Evolutionary conservation across 2,329 filamentous ascomycete genomes (phyloP), one percentile per base, ranked within the genome.

Genomic region (Sphaerulina vaccinii): DNA sequence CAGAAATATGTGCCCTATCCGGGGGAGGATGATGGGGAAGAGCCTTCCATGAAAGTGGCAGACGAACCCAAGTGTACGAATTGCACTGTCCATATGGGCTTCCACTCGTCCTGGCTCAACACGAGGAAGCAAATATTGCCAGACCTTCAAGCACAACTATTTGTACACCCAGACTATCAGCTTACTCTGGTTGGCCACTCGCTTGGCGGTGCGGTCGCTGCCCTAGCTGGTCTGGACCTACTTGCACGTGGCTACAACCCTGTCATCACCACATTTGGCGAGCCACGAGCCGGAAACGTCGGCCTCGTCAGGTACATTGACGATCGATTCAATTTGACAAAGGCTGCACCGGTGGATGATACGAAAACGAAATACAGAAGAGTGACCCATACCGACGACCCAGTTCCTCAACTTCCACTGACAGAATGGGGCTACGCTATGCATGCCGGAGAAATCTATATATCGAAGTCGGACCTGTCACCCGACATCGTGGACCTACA

Each of bases 1-100:
- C 92, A 97, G 69, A 82, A 88, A 68, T 99, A 97, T 66, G 81
- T 90, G 1, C 91, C 93, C 0, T 99, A 96, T 67, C 87, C 88
- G 1, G 78, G 81, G 33, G 67, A 69, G 46, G 71, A 75, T 18
- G 69, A 71, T 16, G 48, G 53, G 5, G 22, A 37, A 6, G 53
- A 52, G 24, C 56, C 57, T 35, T 73, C 69, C 15, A 68, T 42
- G 13, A 21, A 38, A 8, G 23, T 44, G 1, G n/a, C 68, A 15
- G 66, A 67, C 37, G 67, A 73, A 33, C 75, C 79, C 19, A 80
- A 77, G 60, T 99, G 93, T 71, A 69, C 75, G 5, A 92, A 96
- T 68, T 99, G 93, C 70, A 95, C 88, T 4, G 92, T 97, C 1
- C 93, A 99, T 68, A 84, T 83, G 54, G 93, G 93, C 15, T 99